Percentiles rank a stretch among this genome's conserved stretches.
These are phyloP conservation scores for Arxiozyma slooffiae DNA, from an alignment of 1,139 yeast genomes.

Conservation along the genomic window DNA sequence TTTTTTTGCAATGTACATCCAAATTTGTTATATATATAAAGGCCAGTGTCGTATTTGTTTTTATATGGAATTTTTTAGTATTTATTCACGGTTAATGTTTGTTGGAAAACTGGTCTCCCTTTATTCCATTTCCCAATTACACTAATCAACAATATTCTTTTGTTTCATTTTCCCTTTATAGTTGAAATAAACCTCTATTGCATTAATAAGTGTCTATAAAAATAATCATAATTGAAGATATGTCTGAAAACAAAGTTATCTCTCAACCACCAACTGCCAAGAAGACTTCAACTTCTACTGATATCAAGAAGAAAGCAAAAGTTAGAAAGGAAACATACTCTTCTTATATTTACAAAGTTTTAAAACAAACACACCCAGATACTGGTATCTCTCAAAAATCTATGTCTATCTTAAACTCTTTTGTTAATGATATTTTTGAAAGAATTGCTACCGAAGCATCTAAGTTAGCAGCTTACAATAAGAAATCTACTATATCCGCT, in stretches of 20 bases:
- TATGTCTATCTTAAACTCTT: conserved; percentile 98
- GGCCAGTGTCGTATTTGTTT: not conserved
- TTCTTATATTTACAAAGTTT: conserved; percentile 95
- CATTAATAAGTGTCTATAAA: not conserved
- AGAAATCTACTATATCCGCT: conserved; percentile 96
- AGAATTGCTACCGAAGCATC: conserved; percentile 98
- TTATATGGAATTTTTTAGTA: not conserved
- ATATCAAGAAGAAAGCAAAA: conserved; percentile 92
- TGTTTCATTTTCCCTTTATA: not conserved
- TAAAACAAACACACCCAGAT: conserved; percentile 98
- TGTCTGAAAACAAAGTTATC: conserved; percentile 99
- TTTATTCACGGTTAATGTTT: no score
- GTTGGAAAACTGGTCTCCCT: not conserved
- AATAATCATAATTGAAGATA: conserved; percentile 28
- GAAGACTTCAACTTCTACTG: conserved; percentile 69
- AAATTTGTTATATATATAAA: not conserved
- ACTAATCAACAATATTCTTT: not conserved
- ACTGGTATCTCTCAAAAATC: conserved; percentile 99
- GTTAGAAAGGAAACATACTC: conserved; percentile 98
- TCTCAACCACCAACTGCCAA: conserved; percentile 97
- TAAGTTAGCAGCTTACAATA: conserved; percentile 98
- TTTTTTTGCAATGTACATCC: not conserved
- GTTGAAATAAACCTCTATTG: not conserved
- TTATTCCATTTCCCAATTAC: not conserved
- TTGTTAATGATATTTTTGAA: conserved; percentile 92